Evolutionary conservation across 164 flowering plant species (phyloP), one percentile per base, ranked within the genome.

Genomic region (Stephania japonica): DNA sequence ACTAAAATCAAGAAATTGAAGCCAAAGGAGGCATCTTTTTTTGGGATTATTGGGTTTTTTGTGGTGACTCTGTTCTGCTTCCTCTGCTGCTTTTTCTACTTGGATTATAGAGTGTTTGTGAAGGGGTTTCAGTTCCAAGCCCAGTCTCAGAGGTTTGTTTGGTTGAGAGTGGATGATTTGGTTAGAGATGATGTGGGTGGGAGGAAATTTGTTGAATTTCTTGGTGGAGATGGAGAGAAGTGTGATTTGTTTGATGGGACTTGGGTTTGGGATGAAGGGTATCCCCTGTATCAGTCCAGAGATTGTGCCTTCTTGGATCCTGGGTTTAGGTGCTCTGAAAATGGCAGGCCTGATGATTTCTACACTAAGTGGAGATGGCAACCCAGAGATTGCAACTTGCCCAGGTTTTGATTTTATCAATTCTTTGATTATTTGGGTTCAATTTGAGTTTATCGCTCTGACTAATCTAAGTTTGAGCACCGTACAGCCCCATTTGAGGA

Each of bases 331-430:
- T 92, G 96, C 62, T 71, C 81, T 44, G 96, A 90, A 73, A 88
- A 89, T 81, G 94, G 98, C 2, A 80, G 98, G 65, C 92, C 86
- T 62, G 98, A 94, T 81, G 75, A 74, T 38, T 86, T 87, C 77
- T 92, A 87, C 78, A 93, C 91, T 63, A 90, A 93, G 74, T 95
- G 96, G 98, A 83, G 98, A 68, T 95, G 99, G 99, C 98, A 95
- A 65, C 99, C 99, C 26, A 90, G 73, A 66, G 71, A 77, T 76
- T 93, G 99, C 83, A 87, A 91, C 82, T 83, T 95, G 84, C 99
- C 98, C 78, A 95, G 97, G 98, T 92, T 21, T 61, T 14, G 42
- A 65, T 27, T 38, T 77, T 23, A 38, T 41, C 18, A 25, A 7
- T 44, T 10, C 10, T 41, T 23, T 38, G 14, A 7, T 38, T 50